Conservation (phyloP, 2,329 filamentous ascomycete genomes). For the Aspergillus carbonarius region DNA sequence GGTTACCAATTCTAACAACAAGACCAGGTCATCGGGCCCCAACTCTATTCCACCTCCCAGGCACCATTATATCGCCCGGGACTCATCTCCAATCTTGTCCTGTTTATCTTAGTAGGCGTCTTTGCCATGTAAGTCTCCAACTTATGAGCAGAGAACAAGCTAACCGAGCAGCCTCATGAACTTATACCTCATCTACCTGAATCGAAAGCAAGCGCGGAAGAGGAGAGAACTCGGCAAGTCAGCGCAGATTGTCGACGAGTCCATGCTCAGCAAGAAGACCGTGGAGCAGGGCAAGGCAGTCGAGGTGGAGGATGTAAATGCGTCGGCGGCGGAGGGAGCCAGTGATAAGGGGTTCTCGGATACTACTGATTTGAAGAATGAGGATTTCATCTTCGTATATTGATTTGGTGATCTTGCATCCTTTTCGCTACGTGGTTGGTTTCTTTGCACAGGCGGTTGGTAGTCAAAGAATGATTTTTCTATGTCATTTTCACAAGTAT, state of each 20-base stretch:
- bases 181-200: conserved; percentile 32
- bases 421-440: no score
- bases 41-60: conserved; percentile 35
- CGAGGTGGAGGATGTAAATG: conserved; percentile 10
- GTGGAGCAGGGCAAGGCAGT: conserved; percentile 9
- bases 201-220: conserved; percentile 31
- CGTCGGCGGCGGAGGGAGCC: not conserved
- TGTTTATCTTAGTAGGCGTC: conserved; percentile 33
- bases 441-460: no score
- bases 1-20: fast-evolving
- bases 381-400: conserved; percentile 23
- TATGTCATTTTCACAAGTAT: no score
- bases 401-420: not conserved
- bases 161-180: conserved; percentile 23
- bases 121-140: conserved; percentile 23
- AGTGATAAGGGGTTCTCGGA: conserved; percentile 17
- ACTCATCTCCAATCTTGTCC: conserved; percentile 33
- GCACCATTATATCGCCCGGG: conserved; percentile 36
- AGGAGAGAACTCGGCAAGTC: conserved; percentile 32
- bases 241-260: conserved; percentile 30
- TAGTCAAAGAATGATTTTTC: no score
- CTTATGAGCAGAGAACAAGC: not conserved
- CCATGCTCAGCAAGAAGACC: conserved; percentile 31
- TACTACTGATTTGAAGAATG: conserved; percentile 18
- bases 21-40: conserved; percentile 29